phyloP scores from a whole-genome alignment of 305 asterid species.

The Solanum hybrid region DNA sequence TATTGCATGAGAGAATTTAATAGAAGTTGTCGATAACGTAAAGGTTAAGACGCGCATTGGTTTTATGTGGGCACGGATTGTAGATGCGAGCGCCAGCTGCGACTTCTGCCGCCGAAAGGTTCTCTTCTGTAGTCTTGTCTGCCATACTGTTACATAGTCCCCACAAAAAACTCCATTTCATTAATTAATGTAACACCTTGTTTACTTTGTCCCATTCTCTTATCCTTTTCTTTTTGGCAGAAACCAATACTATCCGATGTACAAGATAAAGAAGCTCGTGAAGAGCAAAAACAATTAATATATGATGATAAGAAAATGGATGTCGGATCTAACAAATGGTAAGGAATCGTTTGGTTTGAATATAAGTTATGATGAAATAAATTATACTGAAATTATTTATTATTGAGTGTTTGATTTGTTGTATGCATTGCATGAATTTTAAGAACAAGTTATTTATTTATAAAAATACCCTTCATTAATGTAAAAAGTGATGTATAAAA shows the following conservation, averaged over 20 bases:
- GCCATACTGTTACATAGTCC: not conserved
- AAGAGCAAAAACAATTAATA: not conserved
- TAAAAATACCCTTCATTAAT: too few species aligned
- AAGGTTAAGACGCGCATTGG: not conserved
- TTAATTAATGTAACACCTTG: not conserved
- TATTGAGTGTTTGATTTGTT: too few species aligned
- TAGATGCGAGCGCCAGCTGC: not conserved
- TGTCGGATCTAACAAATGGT: not conserved
- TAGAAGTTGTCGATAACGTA: not conserved
- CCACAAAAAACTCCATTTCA: not conserved
- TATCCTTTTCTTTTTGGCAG: not conserved
- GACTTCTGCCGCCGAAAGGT: not conserved
- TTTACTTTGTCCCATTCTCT: not conserved
- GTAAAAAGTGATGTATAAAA: too few species aligned
- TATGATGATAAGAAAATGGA: too few species aligned
- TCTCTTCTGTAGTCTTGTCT: not conserved
- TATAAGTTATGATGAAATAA: too few species aligned
- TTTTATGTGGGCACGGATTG: not conserved
- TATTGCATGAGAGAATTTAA: not conserved
- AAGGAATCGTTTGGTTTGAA: not conserved
- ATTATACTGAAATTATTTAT: too few species aligned
- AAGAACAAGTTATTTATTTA: too few species aligned
- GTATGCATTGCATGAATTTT: not conserved
- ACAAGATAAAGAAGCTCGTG: not conserved
- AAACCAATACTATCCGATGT: not conserved